Percentiles rank a stretch among this genome's conserved stretches.
Conservation (phyloP, 2,329 filamentous ascomycete genomes). For the Curvularia hawaiiensis region DNA sequence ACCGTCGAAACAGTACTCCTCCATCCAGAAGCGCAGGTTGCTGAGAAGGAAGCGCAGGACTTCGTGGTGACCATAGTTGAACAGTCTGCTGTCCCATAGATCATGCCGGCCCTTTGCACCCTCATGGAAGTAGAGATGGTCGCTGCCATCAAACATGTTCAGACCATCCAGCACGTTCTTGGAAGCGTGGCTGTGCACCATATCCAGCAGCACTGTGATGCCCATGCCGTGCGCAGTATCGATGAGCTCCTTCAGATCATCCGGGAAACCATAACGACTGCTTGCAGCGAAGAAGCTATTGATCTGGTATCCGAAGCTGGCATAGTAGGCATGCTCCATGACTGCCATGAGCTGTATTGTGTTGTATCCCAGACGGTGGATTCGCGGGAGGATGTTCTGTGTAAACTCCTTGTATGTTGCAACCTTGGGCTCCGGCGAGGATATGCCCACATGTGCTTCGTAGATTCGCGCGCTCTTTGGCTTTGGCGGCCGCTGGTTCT, state of each 20-base stretch:
- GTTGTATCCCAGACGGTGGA: conserved; percentile 91
- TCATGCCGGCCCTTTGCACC: conserved; percentile 86
- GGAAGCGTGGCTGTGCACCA: conserved; percentile 96
- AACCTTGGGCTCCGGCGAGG: conserved; percentile 84
- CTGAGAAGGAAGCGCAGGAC: conserved; percentile 94
- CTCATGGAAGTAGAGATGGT: conserved; percentile 94
- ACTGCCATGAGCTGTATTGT: conserved; percentile 98
- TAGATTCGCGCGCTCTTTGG: conserved; percentile 89
- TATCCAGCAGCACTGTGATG: conserved; percentile 87
- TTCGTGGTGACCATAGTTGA: conserved; percentile 96
- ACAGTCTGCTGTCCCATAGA: conserved; percentile 93
- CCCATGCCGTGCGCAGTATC: conserved; percentile 93
- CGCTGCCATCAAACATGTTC: conserved; percentile 94
- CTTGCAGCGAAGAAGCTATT: conserved; percentile 99
- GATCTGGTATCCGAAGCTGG: conserved; percentile 97
- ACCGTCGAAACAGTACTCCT: conserved; percentile 94
- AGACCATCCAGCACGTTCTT: conserved; percentile 96
- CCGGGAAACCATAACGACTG: conserved; percentile 90
- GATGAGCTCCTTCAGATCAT: conserved; percentile 95
- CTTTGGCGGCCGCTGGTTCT: conserved; percentile 80
- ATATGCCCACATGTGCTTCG: conserved; percentile 98
- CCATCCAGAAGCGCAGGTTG: conserved; percentile 99
- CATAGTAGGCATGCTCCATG: conserved; percentile 99
- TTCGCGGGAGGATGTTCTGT: conserved; percentile 85
- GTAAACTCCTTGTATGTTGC: conserved; percentile 98